Base-by-base conservation (phyloP, 345 rosid genomes). In the Syzygium aromaticum region DNA sequence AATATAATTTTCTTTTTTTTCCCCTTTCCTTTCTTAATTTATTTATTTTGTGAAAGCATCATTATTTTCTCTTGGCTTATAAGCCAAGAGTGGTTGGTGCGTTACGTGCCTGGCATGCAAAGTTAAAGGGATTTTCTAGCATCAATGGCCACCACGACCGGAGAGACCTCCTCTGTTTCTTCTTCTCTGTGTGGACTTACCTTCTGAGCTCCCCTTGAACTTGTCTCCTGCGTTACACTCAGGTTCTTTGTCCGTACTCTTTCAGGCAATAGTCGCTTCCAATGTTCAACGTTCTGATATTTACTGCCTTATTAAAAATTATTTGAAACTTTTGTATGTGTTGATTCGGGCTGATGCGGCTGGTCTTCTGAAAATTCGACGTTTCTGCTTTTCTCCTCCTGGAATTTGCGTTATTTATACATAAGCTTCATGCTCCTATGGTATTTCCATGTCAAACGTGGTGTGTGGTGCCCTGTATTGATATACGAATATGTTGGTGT, bases 81-180 rank as follows among this genome's bases (percentile, higher is more conserved):
- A 95, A 94, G 97, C 92, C 88, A 97, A 97, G 97, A 77, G 85
- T 92, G 51, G 52, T 87, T 87, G 92, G 94, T 92, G 93, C 88
- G 87, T 94, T 91, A 88, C 98, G 87, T 95, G 93, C 90, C 95
- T 91, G 87, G 86, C 95, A 92, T 92, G 95, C 93, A 93, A 95
- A 90, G 96, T 86, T 88, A 84, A 61, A 84, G 38, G 43, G 59
- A 54, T 84, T 52, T 43, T 52, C 46, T 12, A 46, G 80, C 80
- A 33, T 67, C 80, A 67, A 33, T 67, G 80, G 80, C 46, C 80
- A 67, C 80, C 46, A 67, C 80, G 80, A 67, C 46, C 80, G 33
- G 46, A 38, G 80, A 67, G 80, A 67, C 46, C 80, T 33, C 80
- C 46, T 67, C 86, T 85, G 46, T 59, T 54, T 85, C 25, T 54